Conservation (phyloP, 2,329 filamentous ascomycete genomes). For the Aspergillus aculeatus region DNA sequence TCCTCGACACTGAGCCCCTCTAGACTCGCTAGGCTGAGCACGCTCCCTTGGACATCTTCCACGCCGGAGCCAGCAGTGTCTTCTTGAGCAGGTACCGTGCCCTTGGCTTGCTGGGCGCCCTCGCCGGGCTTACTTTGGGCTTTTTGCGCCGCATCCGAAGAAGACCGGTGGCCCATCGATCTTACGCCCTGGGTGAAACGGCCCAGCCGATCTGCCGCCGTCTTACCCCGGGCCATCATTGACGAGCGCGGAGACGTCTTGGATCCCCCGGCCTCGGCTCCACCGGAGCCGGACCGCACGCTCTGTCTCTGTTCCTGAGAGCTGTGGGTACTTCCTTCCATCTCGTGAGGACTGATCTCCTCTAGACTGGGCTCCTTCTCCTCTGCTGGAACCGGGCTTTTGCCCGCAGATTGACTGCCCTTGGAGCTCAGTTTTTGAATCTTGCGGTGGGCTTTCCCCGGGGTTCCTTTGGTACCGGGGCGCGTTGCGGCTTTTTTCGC, state of each 20-base stretch:
- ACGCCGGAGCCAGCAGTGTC: neutral
- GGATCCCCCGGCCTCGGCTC: neutral
- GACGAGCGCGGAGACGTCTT: neutral
- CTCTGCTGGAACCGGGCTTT: neutral
- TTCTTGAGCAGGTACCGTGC: neutral
- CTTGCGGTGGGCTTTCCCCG: neutral
- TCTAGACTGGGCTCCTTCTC: neutral
- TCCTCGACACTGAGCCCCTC: constrained; percentile 42
- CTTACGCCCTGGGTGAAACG: neutral
- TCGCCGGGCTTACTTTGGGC: neutral
- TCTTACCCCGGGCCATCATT: neutral
- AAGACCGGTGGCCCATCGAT: neutral
- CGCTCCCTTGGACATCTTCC: constrained; percentile 16
- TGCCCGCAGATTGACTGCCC: neutral
- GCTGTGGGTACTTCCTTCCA: neutral
- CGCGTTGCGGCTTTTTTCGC: neutral
- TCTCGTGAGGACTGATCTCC: neutral
- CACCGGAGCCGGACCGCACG: neutral
- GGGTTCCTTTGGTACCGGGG: neutral
- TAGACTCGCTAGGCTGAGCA: constrained; percentile 29
- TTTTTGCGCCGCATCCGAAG: neutral
- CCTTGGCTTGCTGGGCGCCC: neutral
- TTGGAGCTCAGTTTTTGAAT: neutral
- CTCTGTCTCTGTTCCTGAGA: neutral
- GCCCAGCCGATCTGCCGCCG: neutral